Evolutionary conservation across 129 eudicot species (phyloP), one percentile per base, ranked within the genome.

Genomic region (Pulicaria dysenterica): DNA sequence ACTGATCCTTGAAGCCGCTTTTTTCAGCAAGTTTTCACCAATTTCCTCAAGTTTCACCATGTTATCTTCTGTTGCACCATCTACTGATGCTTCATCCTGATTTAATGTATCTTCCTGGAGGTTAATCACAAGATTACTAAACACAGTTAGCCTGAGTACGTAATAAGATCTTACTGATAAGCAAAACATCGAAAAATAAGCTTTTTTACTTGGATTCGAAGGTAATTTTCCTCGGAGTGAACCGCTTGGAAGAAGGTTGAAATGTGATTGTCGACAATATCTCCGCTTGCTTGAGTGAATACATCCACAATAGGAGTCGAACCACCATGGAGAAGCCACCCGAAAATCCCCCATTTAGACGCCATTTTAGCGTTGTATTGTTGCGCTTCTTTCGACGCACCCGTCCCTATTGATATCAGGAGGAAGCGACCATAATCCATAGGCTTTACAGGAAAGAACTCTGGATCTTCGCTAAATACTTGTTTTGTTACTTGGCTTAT

Each of bases 81-180:
- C 88, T 14, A 76, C 79, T 2, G 76, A 64, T 10, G 78, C 61
- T 58, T 73, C 58, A 31, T 55, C 73, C 31, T 92, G 92, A 5
- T 69, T 64, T 67, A 89, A 72, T 12, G 79, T 80, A 65, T 82
- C 88, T 11, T 89, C 90, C 96, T 89, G 78, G n/a, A n/a, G n/a
- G 9, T 63, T 40, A 6, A 38, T 10, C 39, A 41, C 7, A 51
- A 15, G 64, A 51, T 6, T 37, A 17, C 15, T 36, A 7, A 37
- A 34, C 12, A 1, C 17, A 3, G 40, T 37, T 58, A 58, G 55
- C n/a, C n/a, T n/a, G n/a, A n/a, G n/a, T n/a, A n/a, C n/a, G n/a
- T n/a, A n/a, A n/a, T n/a, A n/a, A n/a, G n/a, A n/a, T n/a, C n/a
- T n/a, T 59, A 13, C 31, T 24, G 31, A 2, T 24, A 24, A 24